Base-by-base conservation (phyloP, 192 early-diverging fungal genomes). In the Spizellomyces punctatus region DNA sequence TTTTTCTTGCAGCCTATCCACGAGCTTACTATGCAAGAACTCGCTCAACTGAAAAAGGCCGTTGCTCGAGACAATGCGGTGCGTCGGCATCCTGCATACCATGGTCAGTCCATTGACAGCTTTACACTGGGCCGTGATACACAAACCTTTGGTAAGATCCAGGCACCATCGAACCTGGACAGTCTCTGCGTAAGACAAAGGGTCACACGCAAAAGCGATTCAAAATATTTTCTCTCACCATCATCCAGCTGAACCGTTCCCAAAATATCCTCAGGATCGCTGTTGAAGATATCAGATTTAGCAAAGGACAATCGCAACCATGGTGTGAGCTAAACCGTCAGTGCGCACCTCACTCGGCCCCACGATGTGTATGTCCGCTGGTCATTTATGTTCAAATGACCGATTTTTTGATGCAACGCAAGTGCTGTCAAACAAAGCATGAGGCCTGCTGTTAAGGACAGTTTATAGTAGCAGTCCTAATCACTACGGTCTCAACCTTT, bases 241-340 rank as follows among this genome's bases (percentile, higher is more conserved):
- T 83, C 64, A 44, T 81, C 70, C 5, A 83, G 48, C 10, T 71
- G 64, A 7, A 77, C 66, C 0, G 73, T 69, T 0, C 82, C 82
- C 27, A 83, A 58, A 44, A 83, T 79, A 59, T 83, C 82, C 73
- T 83, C 82, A 12, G 82, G 82, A 70, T 83, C 82, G 49, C 77
- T 79, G 54, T 71, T 10, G 49, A 27, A 41, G 10, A 46, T 36
- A 2, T 14, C 10, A 69, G 27, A 36, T 36, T 36, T 2, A 3
- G 3, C 0, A 36, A 36, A 36, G 27, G 27, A 36, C 27, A 36
- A 36, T 36, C 27, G 3, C 27, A 36, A 36, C 27, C 27, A 36
- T 36, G 27, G 3, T 36, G 27, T 36, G 27, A 36, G 27, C 27
- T 36, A 36, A 36, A 36, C 27, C 27, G 3, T 36, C 27, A 36